Conservation (phyloP, 2,329 filamentous ascomycete genomes). For the Amphichorda felina region DNA sequence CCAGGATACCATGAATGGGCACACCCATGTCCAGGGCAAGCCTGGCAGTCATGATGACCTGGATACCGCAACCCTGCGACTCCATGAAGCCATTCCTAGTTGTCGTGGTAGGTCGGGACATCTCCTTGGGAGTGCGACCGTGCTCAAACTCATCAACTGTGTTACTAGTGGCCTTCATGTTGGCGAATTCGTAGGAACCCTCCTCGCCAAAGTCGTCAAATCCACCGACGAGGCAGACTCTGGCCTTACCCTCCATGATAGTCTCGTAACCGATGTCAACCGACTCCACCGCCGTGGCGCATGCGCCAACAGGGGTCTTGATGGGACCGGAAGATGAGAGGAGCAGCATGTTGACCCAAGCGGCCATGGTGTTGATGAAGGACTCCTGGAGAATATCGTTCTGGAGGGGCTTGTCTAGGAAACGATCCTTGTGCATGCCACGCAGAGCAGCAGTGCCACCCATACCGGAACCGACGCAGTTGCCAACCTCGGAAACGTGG, state of each 20-base stretch:
- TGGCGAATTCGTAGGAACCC: conserved; percentile 98
- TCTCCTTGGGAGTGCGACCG: conserved; percentile 88
- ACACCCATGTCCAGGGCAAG: conserved; percentile 97
- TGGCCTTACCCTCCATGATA: conserved; percentile 95
- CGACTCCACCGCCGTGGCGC: conserved; percentile 93
- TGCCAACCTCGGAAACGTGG: conserved; percentile 93
- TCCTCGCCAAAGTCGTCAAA: conserved; percentile 99
- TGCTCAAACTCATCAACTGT: conserved; percentile 93
- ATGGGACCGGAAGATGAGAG: conserved; percentile 95
- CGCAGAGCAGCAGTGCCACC: conserved; percentile 85
- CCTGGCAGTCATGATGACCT: conserved; percentile 95
- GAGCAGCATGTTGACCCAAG: conserved; percentile 99
- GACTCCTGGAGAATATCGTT: conserved; percentile 99
- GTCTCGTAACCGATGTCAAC: conserved; percentile 97
- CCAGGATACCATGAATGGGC: conserved; percentile 90
- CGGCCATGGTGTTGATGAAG: conserved; percentile 99
- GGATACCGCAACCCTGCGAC: conserved; percentile 95
- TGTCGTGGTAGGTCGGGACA: conserved; percentile 95
- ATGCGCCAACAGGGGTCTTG: conserved; percentile 96
- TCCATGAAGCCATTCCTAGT: conserved; percentile 99
- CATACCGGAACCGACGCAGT: conserved; percentile 97
- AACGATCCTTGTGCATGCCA: conserved; percentile 97
- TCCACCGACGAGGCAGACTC: conserved; percentile 93
- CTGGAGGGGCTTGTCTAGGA: conserved; percentile 91
- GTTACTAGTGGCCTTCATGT: conserved; percentile 99